A percentile compares a stretch with the other conserved stretches of the same genome.
These are phyloP conservation scores for Curvularia eragrostidis DNA, from an alignment of 2,329 filamentous ascomycete species.

Conservation along the genomic window DNA sequence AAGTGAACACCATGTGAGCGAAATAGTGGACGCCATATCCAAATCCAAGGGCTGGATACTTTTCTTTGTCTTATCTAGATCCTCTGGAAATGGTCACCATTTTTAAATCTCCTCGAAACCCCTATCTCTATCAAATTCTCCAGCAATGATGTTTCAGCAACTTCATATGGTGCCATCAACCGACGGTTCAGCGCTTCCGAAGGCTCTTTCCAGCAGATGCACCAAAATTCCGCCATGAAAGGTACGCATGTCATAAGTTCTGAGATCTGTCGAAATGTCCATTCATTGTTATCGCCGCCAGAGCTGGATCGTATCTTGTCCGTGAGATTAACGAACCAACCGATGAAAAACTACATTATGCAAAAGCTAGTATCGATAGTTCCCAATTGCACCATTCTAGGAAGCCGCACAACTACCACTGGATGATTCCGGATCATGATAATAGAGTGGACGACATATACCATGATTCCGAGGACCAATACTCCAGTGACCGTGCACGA, in stretches of 20 bases:
- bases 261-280: background rate
- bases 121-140: background rate
- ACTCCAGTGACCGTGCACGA: background rate
- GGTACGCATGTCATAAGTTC: constrained; percentile 1
- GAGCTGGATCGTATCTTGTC: background rate
- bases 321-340: background rate
- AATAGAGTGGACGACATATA: background rate
- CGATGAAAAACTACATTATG: background rate
- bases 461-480: background rate
- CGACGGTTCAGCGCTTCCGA: background rate
- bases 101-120: background rate
- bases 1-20: background rate
- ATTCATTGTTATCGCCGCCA: background rate
- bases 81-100: background rate
- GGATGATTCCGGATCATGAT: background rate
- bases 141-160: background rate
- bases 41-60: background rate
- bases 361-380: background rate
- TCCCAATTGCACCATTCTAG: background rate
- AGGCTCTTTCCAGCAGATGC: background rate
- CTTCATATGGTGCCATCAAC: constrained; percentile 1
- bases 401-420: background rate
- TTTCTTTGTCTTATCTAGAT: background rate
- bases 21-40: background rate
- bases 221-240: background rate